Percentiles rank a stretch among this genome's conserved stretches.
Conservation (phyloP, 1,284 basidiomycete genomes). For the Apiotrichum akiyoshidainum region DNA sequence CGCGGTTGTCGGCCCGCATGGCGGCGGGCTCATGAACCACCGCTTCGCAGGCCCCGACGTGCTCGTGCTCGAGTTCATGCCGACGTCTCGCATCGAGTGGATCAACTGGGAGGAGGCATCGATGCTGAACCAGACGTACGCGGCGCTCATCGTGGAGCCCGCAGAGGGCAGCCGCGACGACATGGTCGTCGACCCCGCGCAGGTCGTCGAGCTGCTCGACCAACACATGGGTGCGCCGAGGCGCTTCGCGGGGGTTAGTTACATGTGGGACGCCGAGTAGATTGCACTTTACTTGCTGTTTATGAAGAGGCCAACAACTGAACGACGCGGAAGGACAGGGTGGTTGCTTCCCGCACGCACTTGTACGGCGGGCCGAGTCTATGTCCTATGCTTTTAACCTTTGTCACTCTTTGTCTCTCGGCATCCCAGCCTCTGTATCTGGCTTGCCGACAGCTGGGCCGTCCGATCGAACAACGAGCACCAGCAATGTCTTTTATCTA, state of each 20-base stretch:
- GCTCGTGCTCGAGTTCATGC: conserved; percentile 6
- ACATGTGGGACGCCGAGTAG: conserved; percentile 2
- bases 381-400: too few relatives aligned
- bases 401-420: too few relatives aligned
- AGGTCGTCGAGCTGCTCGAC: background rate
- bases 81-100: background rate
- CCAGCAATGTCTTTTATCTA: too few relatives aligned
- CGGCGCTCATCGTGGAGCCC: background rate
- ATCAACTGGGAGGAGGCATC: conserved; percentile 6
- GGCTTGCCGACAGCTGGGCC: too few relatives aligned
- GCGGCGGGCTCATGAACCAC: conserved; percentile 10
- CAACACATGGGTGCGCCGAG: background rate
- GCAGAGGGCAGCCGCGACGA: background rate
- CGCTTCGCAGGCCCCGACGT: conserved; percentile 1
- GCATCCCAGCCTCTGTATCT: too few relatives aligned
- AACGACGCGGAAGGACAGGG: too few relatives aligned
- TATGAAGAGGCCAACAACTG: too few relatives aligned
- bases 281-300: too few relatives aligned
- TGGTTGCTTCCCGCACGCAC: too few relatives aligned
- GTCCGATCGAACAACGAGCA: too few relatives aligned
- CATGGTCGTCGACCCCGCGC: background rate
- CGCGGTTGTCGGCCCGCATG: conserved; percentile 9
- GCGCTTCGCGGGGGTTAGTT: background rate
- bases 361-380: too few relatives aligned
- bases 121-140: conserved; percentile 41